These are phyloP conservation scores for Penicillium longicatenatum DNA, from an alignment of 495 filamentous ascomycete genomes.

Conservation along the genomic window DNA sequence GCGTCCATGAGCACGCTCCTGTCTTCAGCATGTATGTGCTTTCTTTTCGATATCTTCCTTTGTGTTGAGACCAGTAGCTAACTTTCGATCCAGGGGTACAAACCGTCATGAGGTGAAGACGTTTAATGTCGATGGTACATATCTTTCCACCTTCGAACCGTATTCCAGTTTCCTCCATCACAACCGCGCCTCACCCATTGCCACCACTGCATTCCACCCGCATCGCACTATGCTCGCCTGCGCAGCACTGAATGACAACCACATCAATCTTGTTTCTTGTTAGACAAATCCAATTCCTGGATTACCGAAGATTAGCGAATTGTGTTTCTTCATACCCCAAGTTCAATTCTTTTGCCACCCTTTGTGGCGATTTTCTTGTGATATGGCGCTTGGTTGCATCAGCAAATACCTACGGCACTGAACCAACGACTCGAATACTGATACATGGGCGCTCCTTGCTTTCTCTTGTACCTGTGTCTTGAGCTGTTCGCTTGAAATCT, in stretches of 20 bases:
- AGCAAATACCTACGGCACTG: neutral
- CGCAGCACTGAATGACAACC: conserved; percentile 58
- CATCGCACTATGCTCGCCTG: conserved; percentile 91
- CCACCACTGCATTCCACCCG: conserved; percentile 92
- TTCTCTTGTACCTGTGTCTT: conserved; percentile 1
- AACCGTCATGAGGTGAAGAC: conserved; percentile 86
- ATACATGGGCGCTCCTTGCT: neutral
- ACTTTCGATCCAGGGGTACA: conserved; percentile 64
- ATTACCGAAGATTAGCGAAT: neutral
- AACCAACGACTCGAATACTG: neutral
- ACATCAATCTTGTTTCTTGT: conserved; percentile 49
- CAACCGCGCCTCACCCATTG: conserved; percentile 74
- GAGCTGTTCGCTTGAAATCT: neutral
- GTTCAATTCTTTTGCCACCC: neutral
- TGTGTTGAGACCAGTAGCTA: conserved; percentile 11
- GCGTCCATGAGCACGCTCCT: conserved; percentile 94
- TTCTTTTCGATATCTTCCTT: neutral
- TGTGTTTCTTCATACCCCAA: neutral
- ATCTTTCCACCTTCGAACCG: conserved; percentile 80
- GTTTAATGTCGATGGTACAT: conserved; percentile 80
- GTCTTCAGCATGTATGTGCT: conserved; percentile 89
- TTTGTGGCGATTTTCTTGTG: neutral
- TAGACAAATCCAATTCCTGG: conserved; percentile 22
- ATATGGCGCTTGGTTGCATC: neutral
- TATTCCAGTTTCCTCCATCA: conserved; percentile 85